Evolutionary conservation across 768 basidiomycete genomes (phyloP), one percentile per base, ranked within the genome.

Genomic region (Trametes gibbosa): DNA sequence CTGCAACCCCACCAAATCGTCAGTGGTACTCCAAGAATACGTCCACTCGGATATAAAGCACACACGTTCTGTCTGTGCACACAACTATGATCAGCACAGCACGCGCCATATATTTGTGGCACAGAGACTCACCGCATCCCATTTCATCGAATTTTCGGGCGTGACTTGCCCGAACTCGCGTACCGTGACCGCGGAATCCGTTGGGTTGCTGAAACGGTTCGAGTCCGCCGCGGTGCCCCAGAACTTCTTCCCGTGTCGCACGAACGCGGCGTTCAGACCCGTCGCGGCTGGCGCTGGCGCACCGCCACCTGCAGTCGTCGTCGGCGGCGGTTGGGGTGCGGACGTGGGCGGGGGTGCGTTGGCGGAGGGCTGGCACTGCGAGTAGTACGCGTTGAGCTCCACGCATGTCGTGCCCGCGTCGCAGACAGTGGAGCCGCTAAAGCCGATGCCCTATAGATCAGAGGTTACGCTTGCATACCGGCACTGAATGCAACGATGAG

Each of bases 131-230:
- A 66, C 66, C 17, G 63, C 64, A 62, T 70, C 67, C 70, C 71
- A 67, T 63, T 74, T 74, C 72, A 72, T 73, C 49, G 67, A 69
- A 64, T 74, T 74, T 56, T 72, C 72, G 14, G 72, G 73, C 9
- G 73, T 74, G 39, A 73, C 61, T 17, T 67, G 64, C 23, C 72
- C 70, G 42, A 72, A 74, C 34, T 72, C 63, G 39, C 68, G 65
- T 34, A 67, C 63, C 17, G 67, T 68, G n/a, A 65, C 63, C 34
- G 50, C 43, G 3, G 67, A 68, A 54, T 68, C 65, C 55, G 41
- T 50, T n/a, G 67, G 54, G 59, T 68, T 56, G 59, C 65, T 68
- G 61, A 68, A 68, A 23, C 65, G 57, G 64, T 67, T 47, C 68
- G 71, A 58, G 59, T 66, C 50, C 65, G 65, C 59, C 65, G 72